Evolutionary conservation across 805 yeast species (phyloP).

Genomic region (Kodamaea kaohsiungensis): DNA sequence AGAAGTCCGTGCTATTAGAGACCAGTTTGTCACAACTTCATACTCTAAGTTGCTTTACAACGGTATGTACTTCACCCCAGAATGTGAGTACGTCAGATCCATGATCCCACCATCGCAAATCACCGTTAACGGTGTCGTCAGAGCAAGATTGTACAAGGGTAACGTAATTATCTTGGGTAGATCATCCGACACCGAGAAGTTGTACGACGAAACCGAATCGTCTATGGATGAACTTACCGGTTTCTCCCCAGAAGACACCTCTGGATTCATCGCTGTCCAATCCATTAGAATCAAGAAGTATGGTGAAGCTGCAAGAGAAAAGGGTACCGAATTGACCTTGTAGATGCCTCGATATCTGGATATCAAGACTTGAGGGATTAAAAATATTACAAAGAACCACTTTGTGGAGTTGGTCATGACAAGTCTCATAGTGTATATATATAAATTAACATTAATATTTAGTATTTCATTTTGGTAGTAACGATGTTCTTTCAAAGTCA

Average conservation of each 20-base stretch:
- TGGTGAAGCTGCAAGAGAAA: constrained; percentile 91
- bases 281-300: constrained; percentile 97
- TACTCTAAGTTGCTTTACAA: constrained; percentile 91
- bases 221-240: constrained; percentile 99
- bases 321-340: constrained; percentile 55
- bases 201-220: constrained; percentile 96
- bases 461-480: neutral
- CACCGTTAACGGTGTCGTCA: constrained; percentile 94
- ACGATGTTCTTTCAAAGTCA: constrained; percentile 5
- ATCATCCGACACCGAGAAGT: constrained; percentile 91
- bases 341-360: constrained; percentile 19
- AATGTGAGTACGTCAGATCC: constrained; percentile 91
- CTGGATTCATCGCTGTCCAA: constrained; percentile 97
- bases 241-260: constrained; percentile 93
- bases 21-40: constrained; percentile 89
- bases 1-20: constrained; percentile 97
- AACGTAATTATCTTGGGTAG: constrained; percentile 83
- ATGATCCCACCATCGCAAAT: constrained; percentile 95
- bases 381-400: neutral
- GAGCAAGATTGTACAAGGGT: constrained; percentile 94
- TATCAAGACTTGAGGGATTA: neutral
- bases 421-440: neutral
- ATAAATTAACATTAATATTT: neutral
- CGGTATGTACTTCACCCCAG: constrained; percentile 98
- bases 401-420: neutral